phyloP scores from a whole-genome alignment of 2,329 filamentous ascomycete species.

The Xylaria sp. region DNA sequence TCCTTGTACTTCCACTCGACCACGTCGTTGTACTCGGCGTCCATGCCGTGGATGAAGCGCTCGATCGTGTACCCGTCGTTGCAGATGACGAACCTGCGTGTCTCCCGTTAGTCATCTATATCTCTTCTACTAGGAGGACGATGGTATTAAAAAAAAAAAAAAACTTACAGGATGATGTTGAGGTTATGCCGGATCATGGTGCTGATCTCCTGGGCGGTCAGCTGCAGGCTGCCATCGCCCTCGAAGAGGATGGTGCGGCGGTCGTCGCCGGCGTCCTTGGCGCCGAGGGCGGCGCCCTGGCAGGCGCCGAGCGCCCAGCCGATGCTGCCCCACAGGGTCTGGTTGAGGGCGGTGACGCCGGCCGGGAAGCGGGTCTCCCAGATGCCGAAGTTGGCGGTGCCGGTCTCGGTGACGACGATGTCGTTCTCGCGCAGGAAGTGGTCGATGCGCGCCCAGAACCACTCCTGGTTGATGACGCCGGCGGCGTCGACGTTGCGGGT shows the following conservation, averaged over 20 bases:
- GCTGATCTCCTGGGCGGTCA: constrained; percentile 81
- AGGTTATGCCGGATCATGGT: constrained; percentile 79
- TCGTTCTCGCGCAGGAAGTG: constrained; percentile 73
- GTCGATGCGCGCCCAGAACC: constrained; percentile 77
- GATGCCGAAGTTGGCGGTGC: constrained; percentile 85
- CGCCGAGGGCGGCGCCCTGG: constrained; percentile 72
- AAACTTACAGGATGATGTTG: constrained; percentile 72
- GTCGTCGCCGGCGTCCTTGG: constrained; percentile 60
- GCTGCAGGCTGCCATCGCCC: constrained; percentile 85
- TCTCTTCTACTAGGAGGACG: neutral
- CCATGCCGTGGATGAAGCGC: constrained; percentile 82
- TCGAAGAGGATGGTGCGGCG: constrained; percentile 79
- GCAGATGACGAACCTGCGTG: constrained; percentile 75
- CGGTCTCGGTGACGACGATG: constrained; percentile 83
- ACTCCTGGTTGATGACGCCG: constrained; percentile 66
- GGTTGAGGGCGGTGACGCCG: constrained; percentile 77
- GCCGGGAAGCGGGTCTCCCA: constrained; percentile 81
- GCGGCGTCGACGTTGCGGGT: constrained; percentile 39
- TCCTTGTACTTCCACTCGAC: constrained; percentile 73
- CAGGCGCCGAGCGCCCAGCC: constrained; percentile 63
- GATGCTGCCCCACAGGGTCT: constrained; percentile 73
- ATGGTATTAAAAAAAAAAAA: neutral
- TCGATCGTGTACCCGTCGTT: constrained; percentile 92
- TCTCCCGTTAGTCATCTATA: constrained; percentile 28
- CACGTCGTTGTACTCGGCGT: constrained; percentile 81